Percentiles rank a stretch among this genome's conserved stretches.
Conservation (phyloP, 2,329 filamentous ascomycete species). For the Trichoderma cornu-damae region DNA sequence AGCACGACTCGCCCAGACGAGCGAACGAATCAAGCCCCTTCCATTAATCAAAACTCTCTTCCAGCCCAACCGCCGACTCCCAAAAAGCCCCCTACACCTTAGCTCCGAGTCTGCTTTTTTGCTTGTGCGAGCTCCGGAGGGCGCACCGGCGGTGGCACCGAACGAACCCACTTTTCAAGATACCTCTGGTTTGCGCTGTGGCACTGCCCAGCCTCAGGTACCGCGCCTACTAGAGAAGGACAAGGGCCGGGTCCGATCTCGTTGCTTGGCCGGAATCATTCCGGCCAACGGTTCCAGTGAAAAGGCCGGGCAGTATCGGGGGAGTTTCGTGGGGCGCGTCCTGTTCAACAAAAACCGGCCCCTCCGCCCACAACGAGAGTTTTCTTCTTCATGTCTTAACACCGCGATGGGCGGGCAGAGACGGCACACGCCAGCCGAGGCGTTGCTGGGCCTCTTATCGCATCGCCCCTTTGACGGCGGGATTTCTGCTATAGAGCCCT, state of each 20-base stretch:
- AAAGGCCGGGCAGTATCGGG: conserved; percentile 24
- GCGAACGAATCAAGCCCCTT: conserved; percentile 9
- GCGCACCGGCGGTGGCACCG: conserved; percentile 9
- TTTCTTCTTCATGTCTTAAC: too few relatives aligned
- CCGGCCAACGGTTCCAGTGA: conserved; percentile 29
- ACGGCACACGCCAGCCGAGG: conserved; percentile 20
- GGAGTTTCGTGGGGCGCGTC: conserved; percentile 19
- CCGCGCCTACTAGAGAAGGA: not conserved
- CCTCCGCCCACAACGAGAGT: conserved; percentile 17
- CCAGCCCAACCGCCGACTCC: not conserved
- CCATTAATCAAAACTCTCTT: conserved; percentile 9
- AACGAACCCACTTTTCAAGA: not conserved
- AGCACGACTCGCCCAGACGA: too few relatives aligned
- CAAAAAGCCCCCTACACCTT: not conserved
- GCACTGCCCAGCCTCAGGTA: not conserved
- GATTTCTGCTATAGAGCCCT: too few relatives aligned
- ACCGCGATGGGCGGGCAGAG: conserved; percentile 22
- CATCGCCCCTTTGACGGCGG: too few relatives aligned
- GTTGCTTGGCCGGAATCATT: conserved; percentile 33
- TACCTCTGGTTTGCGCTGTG: not conserved
- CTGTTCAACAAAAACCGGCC: conserved; percentile 12
- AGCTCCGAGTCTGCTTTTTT: not conserved
- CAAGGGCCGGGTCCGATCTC: conserved; percentile 27
- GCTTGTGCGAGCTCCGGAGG: not conserved
- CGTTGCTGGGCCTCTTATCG: not conserved